Base-by-base conservation (phyloP, 352 stramenopile genomes). In the Elongisporangium prolatum region DNA sequence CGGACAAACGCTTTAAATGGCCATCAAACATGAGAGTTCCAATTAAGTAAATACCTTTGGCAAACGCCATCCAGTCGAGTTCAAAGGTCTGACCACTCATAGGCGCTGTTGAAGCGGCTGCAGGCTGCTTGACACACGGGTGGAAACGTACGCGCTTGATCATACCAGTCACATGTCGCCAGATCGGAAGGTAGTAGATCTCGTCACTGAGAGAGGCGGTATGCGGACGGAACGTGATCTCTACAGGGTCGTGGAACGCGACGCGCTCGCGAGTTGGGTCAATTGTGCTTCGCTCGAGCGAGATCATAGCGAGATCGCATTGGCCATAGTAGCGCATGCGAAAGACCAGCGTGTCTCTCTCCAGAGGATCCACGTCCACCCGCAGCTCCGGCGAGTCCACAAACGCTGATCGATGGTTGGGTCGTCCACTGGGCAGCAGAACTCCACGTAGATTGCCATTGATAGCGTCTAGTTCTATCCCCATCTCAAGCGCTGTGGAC, bases 61-160 rank as follows among this genome's bases (percentile, higher is more conserved):
- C 62, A 52, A 89, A 84, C 4, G 77, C 78, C 38, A 88, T 60
- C 81, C 81, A 91, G 62, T 91, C 81, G 50, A 91, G 67, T 4
- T 80, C 72, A 53, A 91, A 86, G 44, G 71, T 83, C 60, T 91
- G 81, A 0, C 78, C 81, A n/a, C 71, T 80, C 28, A 59, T 56
- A 28, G 47, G 58, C 14, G 14, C 56, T 49, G 13, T 21, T 10
- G 21, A 52, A 37, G 17, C 17, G 20, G 25, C 25, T 11, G 14
- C 16, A 17, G 25, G 63, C 22, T 20, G 60, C n/a, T 54, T 60
- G 14, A 77, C 67, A 50, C 79, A 88, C 47, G 77, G 81, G 37
- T 89, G 69, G 34, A 91, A 71, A 5, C 81, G 75, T n/a, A 89
- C 64, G 47, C 79, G 77, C 25, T 80, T 69, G 57, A 91, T 72